Evolutionary conservation across 176 grass and related monocot genomes (phyloP).

Genomic region (Sorghum bicolor): DNA sequence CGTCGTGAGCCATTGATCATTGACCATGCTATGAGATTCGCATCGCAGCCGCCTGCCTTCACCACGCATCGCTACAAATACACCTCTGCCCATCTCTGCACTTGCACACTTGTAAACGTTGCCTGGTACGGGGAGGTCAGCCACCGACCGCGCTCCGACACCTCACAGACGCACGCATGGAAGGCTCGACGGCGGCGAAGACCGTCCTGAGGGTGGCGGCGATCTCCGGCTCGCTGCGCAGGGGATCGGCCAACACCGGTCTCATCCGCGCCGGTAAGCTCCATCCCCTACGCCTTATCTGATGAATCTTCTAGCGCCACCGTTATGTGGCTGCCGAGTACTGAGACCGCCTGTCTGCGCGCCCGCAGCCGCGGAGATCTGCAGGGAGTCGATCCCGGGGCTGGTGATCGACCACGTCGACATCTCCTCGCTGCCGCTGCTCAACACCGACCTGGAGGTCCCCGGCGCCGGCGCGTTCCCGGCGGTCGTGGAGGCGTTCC

Average conservation of each 20-base stretch:
- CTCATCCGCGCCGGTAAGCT: constrained; percentile 65
- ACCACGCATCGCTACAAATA: no score
- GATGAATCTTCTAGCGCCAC: background rate
- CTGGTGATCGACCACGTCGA: constrained; percentile 59
- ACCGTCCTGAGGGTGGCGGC: constrained; percentile 36
- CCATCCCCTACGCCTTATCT: background rate
- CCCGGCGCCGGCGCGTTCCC: constrained; percentile 41
- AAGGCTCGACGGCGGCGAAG: background rate
- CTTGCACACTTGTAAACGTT: background rate
- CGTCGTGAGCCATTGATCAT: no score
- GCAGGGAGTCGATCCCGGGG: constrained; percentile 61
- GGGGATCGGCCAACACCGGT: constrained; percentile 51
- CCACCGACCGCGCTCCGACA: background rate
- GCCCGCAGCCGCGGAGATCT: constrained; percentile 52
- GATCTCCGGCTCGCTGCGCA: constrained; percentile 63
- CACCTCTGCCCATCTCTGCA: background rate
- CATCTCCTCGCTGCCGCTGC: constrained; percentile 66
- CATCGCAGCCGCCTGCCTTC: no score
- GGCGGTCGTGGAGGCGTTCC: constrained; percentile 65
- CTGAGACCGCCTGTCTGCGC: background rate
- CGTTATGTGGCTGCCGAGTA: background rate
- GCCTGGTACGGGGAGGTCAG: background rate
- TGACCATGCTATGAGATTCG: no score
- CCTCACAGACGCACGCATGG: background rate
- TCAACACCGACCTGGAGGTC: constrained; percentile 88